Evolutionary conservation across 148 eudicot genomes (phyloP).

Genomic region (Heliosperma pusillum): DNA sequence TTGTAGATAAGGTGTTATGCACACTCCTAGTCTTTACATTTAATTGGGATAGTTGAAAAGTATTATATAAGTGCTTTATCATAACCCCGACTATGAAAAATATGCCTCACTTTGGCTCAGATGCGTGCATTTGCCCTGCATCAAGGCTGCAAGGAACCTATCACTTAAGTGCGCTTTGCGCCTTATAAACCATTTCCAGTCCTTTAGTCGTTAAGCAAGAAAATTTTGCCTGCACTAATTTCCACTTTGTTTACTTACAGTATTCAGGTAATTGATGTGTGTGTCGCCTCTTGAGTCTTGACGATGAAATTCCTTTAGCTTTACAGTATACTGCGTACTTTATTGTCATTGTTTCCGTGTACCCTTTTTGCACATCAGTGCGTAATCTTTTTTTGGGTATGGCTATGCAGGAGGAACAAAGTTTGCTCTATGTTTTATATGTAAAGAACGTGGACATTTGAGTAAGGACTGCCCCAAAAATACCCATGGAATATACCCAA

Average conservation of each 20-base stretch:
- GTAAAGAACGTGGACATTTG: constrained; percentile 88
- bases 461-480: constrained; percentile 91
- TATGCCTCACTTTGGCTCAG: not conserved
- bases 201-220: not conserved
- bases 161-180: not conserved
- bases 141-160: not conserved
- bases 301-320: not conserved
- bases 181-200: too few species aligned
- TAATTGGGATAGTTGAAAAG: too few species aligned
- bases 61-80: not conserved
- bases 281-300: not conserved
- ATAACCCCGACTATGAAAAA: not conserved
- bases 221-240: not conserved
- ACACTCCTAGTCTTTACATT: not conserved
- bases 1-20: not conserved
- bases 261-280: not conserved
- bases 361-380: not conserved
- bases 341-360: not conserved
- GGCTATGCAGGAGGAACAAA: constrained; percentile 76
- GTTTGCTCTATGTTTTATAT: constrained; percentile 89
- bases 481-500: constrained; percentile 94
- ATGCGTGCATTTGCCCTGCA: not conserved
- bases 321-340: too few species aligned
- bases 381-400: not conserved
- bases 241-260: not conserved